These are phyloP conservation scores for Dioszegia aurantiaca DNA, from an alignment of 768 basidiomycete species.

Conservation along the genomic window DNA sequence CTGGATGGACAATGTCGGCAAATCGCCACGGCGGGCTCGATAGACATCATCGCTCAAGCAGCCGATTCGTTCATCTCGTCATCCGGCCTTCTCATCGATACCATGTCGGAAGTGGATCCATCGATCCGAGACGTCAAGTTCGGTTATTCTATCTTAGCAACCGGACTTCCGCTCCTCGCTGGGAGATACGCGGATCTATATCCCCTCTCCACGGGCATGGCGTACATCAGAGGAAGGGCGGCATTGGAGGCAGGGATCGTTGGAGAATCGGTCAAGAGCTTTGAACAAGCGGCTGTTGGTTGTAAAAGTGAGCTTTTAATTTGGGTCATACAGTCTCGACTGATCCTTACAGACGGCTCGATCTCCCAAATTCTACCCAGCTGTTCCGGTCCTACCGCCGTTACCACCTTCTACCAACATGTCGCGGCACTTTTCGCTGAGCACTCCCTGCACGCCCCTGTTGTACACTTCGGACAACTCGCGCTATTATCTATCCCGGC, in stretches of 20 bases:
- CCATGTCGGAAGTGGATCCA: slow-evolving; percentile 38
- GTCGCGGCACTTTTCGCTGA: slow-evolving; percentile 70
- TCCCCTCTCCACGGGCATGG: slow-evolving; percentile 71
- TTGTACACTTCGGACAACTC: slow-evolving; percentile 71
- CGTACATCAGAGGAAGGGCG: slow-evolving; percentile 69
- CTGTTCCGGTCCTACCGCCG: slow-evolving; percentile 28
- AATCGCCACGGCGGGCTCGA: not conserved
- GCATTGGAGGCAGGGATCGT: slow-evolving; percentile 65
- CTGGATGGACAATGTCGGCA: slow-evolving; percentile 14
- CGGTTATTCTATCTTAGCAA: slow-evolving; percentile 65
- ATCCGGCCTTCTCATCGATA: slow-evolving; percentile 59
- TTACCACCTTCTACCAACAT: slow-evolving; percentile 74
- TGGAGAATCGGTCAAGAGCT: slow-evolving; percentile 68
- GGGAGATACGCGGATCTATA: slow-evolving; percentile 71
- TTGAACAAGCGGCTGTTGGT: slow-evolving; percentile 69
- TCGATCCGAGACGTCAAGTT: slow-evolving; percentile 69
- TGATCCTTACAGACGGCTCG: slow-evolving; percentile 26
- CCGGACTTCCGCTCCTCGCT: slow-evolving; percentile 64
- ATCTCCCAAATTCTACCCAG: slow-evolving; percentile 14
- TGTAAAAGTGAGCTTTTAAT: slow-evolving; percentile 26
- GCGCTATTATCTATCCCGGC: slow-evolving; percentile 68
- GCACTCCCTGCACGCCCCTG: slow-evolving; percentile 59
- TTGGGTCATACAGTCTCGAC: not conserved
- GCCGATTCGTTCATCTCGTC: slow-evolving; percentile 65
- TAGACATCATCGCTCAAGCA: slow-evolving; percentile 62